Conservation (phyloP, 441 rosid species). For the Geranium incanum region DNA sequence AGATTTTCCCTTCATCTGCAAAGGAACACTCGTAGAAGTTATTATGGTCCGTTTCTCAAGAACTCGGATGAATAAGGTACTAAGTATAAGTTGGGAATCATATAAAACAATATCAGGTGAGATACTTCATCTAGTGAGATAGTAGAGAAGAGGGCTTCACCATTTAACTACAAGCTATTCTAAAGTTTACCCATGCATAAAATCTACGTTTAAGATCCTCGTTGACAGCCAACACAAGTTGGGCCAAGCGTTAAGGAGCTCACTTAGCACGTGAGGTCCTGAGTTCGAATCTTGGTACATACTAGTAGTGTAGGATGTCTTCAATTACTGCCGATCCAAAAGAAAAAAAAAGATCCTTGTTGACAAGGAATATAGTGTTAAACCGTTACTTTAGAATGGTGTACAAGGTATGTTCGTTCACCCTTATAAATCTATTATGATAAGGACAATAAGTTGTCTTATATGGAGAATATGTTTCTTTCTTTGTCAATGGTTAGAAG, state of each 20-base stretch:
- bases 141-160: background rate
- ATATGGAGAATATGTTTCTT: too few relatives aligned
- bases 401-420: background rate
- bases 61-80: background rate
- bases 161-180: too few relatives aligned
- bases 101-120: background rate
- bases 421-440: background rate
- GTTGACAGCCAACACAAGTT: background rate
- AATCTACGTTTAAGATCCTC: background rate
- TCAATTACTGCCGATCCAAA: too few relatives aligned
- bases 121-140: background rate
- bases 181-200: background rate
- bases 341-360: background rate
- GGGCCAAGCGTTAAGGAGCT: too few relatives aligned
- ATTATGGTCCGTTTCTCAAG: conserved; percentile 12
- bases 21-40: conserved; percentile 15
- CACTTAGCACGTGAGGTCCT: too few relatives aligned
- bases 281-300: too few relatives aligned
- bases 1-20: conserved; percentile 48
- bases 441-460: too few relatives aligned
- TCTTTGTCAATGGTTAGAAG: background rate
- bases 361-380: background rate
- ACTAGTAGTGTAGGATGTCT: background rate
- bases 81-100: conserved; percentile 5
- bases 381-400: background rate